Evolutionary conservation across 2,329 filamentous ascomycete species (phyloP).

Genomic region (Parastagonospora avenae): DNA sequence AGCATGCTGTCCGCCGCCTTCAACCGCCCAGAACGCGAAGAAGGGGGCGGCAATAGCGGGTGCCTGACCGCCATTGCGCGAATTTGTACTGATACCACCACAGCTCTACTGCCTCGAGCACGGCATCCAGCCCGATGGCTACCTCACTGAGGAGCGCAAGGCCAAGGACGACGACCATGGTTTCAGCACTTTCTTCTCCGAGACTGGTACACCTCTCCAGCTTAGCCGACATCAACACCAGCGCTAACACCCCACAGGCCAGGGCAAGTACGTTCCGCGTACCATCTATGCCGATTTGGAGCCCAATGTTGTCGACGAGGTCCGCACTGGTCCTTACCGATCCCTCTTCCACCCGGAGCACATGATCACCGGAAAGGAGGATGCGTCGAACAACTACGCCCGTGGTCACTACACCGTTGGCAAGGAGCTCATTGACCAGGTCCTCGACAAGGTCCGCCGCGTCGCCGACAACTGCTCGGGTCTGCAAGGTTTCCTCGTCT

Average conservation of each 20-base stretch:
- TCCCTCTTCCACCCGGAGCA: conserved; percentile 98
- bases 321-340: conserved; percentile 95
- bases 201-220: conserved; percentile 76
- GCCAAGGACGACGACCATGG: conserved; percentile 89
- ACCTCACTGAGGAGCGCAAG: conserved; percentile 98
- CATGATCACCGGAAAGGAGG: conserved; percentile 99
- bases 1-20: conserved; percentile 13
- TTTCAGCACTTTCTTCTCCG: conserved; percentile 99
- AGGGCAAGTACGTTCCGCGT: conserved; percentile 98
- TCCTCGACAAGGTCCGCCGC: conserved; percentile 95
- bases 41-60: conserved; percentile 39
- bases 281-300: conserved; percentile 99
- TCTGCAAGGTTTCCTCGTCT: conserved; percentile 98
- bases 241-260: conserved; percentile 62
- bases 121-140: conserved; percentile 98
- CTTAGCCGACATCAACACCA: conserved; percentile 9
- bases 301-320: conserved; percentile 99
- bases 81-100: conserved; percentile 33
- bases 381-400: conserved; percentile 99
- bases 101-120: conserved; percentile 99
- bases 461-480: conserved; percentile 96
- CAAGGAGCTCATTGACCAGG: conserved; percentile 98
- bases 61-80: conserved; percentile 34
- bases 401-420: conserved; percentile 99
- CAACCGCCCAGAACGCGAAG: conserved; percentile 14